phyloP scores from a whole-genome alignment of 352 stramenopile species.

The Elongisporangium anandrum region DNA sequence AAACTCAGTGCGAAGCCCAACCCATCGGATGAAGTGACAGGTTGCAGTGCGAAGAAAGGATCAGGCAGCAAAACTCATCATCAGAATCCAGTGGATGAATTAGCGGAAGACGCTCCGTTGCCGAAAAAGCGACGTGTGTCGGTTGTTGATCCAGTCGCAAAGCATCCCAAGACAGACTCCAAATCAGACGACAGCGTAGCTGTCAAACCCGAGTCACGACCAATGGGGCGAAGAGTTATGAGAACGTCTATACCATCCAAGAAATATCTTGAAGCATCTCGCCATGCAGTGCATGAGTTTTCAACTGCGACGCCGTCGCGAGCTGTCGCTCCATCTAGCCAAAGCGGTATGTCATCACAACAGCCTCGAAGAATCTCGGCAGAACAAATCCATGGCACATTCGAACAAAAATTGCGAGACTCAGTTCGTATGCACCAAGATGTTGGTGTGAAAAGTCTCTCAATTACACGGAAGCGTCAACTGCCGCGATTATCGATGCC shows the following conservation, averaged over 20 bases:
- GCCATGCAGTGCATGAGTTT: constrained; percentile 27
- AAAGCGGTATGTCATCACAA: background rate
- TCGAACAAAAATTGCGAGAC: constrained; percentile 44
- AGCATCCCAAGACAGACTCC: background rate
- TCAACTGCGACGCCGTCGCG: constrained; percentile 10
- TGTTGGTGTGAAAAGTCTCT: constrained; percentile 22
- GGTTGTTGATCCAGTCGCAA: background rate
- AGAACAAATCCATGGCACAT: constrained; percentile 14
- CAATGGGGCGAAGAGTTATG: constrained; percentile 12
- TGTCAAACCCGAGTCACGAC: background rate
- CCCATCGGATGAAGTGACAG: background rate
- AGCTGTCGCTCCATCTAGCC: constrained; percentile 12
- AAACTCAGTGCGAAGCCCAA: background rate
- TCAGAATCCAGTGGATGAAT: background rate
- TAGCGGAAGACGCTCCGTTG: background rate
- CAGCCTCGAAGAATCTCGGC: background rate
- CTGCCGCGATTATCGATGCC: constrained; percentile 57
- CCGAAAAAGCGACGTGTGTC: background rate
- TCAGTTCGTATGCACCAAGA: constrained; percentile 46
- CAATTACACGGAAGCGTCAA: constrained; percentile 64
- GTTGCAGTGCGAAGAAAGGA: background rate
- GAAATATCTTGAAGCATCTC: constrained; percentile 37
- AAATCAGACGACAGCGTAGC: background rate
- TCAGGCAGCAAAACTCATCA: background rate
- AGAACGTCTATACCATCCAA: constrained; percentile 31